Evolutionary conservation across 1,139 yeast genomes (phyloP).

Genomic region (Diutina pseudorugosa): DNA sequence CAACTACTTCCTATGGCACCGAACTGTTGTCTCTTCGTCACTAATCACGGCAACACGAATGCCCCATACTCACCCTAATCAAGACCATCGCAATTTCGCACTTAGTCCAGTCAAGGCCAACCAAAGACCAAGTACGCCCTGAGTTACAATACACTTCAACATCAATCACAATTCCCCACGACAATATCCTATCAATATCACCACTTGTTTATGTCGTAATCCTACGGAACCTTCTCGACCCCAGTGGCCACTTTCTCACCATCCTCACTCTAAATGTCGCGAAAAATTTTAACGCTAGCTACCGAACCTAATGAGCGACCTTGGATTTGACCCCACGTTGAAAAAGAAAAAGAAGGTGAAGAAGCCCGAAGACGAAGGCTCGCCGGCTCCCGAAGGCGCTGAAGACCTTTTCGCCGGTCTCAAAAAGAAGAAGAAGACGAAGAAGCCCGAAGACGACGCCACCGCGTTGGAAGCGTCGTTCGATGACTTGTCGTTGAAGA

Average conservation of each 20-base stretch:
- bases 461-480: constrained; percentile 42
- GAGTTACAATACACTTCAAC: too few relatives aligned
- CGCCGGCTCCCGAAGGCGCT: constrained; percentile 19
- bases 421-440: constrained; percentile 42
- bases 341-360: constrained; percentile 79
- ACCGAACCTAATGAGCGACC: constrained; percentile 34
- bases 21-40: too few relatives aligned
- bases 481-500: constrained; percentile 63
- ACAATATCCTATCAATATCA: too few relatives aligned
- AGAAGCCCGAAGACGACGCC: constrained; percentile 25
- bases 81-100: too few relatives aligned
- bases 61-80: too few relatives aligned
- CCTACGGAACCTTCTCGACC: not conserved
- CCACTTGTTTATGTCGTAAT: not conserved
- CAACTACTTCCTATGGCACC: too few relatives aligned
- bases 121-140: too few relatives aligned
- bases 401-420: constrained; percentile 45
- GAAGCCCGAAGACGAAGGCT: constrained; percentile 29
- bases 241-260: not conserved
- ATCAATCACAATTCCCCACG: too few relatives aligned
- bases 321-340: constrained; percentile 66
- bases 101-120: too few relatives aligned
- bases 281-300: not conserved
- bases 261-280: not conserved
- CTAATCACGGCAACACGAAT: too few relatives aligned